These are phyloP conservation scores for Inga oerstediana DNA, from an alignment of 306 rosid genomes.

Conservation along the genomic window DNA sequence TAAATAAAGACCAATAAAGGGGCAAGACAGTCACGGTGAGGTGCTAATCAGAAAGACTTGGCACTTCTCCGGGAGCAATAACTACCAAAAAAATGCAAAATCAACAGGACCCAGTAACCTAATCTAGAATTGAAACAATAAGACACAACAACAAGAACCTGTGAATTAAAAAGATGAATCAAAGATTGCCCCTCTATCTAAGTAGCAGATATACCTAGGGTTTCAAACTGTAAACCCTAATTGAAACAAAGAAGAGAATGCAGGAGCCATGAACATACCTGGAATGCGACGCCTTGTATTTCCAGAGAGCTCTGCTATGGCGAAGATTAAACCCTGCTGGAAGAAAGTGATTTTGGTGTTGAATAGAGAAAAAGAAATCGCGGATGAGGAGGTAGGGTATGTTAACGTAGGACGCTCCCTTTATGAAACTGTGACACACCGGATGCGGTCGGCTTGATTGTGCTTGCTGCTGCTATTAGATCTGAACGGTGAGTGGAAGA, in stretches of 20 bases:
- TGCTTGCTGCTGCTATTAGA: slow-evolving; percentile 8
- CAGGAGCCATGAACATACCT: slow-evolving; percentile 28
- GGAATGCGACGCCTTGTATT: slow-evolving; percentile 29
- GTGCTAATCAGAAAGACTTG: not conserved
- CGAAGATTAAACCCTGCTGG: slow-evolving; percentile 8
- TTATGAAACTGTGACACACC: slow-evolving; percentile 21
- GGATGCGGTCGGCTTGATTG: slow-evolving; percentile 31
- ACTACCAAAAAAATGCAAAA: not conserved
- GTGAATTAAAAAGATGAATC: not conserved
- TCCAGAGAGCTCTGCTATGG: slow-evolving; percentile 26
- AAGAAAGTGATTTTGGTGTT: slow-evolving; percentile 28
- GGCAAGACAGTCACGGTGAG: not conserved
- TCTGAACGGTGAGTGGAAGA: slow-evolving; percentile 30
- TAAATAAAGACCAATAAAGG: not conserved
- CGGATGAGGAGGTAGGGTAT: slow-evolving; percentile 36
- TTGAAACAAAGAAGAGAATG: not conserved
- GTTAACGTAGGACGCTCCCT: not conserved
- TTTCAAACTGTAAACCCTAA: slow-evolving; percentile 52
- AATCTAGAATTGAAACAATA: not conserved
- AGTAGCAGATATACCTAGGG: slow-evolving; percentile 40
- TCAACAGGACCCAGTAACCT: not conserved
- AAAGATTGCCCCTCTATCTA: not conserved
- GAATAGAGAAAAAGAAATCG: slow-evolving; percentile 21
- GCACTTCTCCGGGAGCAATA: not conserved
- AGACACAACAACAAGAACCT: not conserved